Conservation (phyloP, 768 basidiomycete genomes). For the Phaeotremella fagi region DNA sequence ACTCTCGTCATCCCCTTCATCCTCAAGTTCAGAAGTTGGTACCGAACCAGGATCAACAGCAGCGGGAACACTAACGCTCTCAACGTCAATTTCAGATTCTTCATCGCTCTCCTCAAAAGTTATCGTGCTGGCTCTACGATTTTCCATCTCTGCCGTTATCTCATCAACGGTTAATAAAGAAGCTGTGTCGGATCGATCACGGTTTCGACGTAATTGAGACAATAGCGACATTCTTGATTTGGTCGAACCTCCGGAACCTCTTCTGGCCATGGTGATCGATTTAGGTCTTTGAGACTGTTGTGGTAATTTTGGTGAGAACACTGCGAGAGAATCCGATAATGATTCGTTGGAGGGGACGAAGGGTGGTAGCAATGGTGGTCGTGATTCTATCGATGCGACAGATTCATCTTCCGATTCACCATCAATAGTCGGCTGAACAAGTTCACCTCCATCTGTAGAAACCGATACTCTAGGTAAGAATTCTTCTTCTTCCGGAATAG, state of each 20-base stretch:
- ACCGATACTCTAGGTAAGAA: slow-evolving; percentile 38
- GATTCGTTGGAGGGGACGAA: slow-evolving; percentile 57
- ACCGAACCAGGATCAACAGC: slow-evolving; percentile 1
- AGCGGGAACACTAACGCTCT: neutral
- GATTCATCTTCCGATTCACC: slow-evolving; percentile 26
- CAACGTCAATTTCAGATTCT: slow-evolving; percentile 48
- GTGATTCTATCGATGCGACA: slow-evolving; percentile 15
- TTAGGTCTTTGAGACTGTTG: slow-evolving; percentile 50
- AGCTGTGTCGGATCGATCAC: slow-evolving; percentile 80
- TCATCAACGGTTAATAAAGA: slow-evolving; percentile 94
- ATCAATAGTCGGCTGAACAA: slow-evolving; percentile 25
- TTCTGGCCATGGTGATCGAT: slow-evolving; percentile 42
- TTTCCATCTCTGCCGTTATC: slow-evolving; percentile 90
- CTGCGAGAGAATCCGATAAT: slow-evolving; percentile 64
- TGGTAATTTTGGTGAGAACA: slow-evolving; percentile 42
- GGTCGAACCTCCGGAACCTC: slow-evolving; percentile 35
- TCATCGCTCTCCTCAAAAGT: slow-evolving; percentile 62
- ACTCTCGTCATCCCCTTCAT: slow-evolving; percentile 22
- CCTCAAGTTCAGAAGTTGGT: slow-evolving; percentile 11
- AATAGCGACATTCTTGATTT: slow-evolving; percentile 60
- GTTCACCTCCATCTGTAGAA: slow-evolving; percentile 36
- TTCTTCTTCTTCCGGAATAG: slow-evolving; percentile 41
- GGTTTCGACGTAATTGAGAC: slow-evolving; percentile 30
- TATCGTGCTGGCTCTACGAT: slow-evolving; percentile 54
- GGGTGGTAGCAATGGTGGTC: slow-evolving; percentile 44